Percentiles rank a stretch among this genome's conserved stretches.
phyloP scores from a whole-genome alignment of 2,329 filamentous ascomycete genomes.

The Lomentospora prolificans region DNA sequence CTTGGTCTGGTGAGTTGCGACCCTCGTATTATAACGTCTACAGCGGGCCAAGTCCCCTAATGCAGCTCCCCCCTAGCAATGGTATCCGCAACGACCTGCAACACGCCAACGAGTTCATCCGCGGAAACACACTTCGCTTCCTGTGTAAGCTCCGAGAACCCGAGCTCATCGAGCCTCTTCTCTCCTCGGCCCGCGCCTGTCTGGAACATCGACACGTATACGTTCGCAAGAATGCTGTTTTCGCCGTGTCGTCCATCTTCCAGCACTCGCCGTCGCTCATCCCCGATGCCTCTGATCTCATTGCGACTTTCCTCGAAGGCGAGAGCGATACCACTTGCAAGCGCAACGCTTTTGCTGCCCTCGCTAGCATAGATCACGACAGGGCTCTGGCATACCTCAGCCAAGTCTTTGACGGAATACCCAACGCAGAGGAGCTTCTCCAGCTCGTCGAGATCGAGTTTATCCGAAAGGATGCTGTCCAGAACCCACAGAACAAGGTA shows the following conservation, averaged over 20 bases:
- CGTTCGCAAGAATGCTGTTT: slow-evolving; percentile 96
- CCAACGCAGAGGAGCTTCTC: slow-evolving; percentile 86
- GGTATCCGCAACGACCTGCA: slow-evolving; percentile 96
- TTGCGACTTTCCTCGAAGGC: slow-evolving; percentile 77
- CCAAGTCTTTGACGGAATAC: slow-evolving; percentile 82
- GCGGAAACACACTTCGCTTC: slow-evolving; percentile 96
- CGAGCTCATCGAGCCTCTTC: slow-evolving; percentile 89
- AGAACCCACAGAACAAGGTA: slow-evolving; percentile 90
- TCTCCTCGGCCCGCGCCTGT: slow-evolving; percentile 84
- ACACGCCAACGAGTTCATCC: slow-evolving; percentile 95
- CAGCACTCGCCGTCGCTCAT: slow-evolving; percentile 85
- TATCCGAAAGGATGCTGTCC: slow-evolving; percentile 92
- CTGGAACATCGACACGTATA: slow-evolving; percentile 95
- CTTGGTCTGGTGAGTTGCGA: slow-evolving; percentile 66
- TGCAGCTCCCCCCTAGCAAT: slow-evolving; percentile 50
- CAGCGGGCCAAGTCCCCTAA: slow-evolving; percentile 5
- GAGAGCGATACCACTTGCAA: slow-evolving; percentile 96
- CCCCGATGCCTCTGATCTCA: slow-evolving; percentile 87
- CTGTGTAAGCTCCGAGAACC: slow-evolving; percentile 92
- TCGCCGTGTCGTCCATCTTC: slow-evolving; percentile 86
- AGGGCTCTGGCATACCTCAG: slow-evolving; percentile 83
- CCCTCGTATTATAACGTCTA: background rate
- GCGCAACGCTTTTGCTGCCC: slow-evolving; percentile 89
- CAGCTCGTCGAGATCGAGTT: slow-evolving; percentile 94
- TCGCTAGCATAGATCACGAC: slow-evolving; percentile 86